Evolutionary conservation across 208 protist genomes (phyloP).

Genomic region (Acanthamoeba lugdunensis): DNA sequence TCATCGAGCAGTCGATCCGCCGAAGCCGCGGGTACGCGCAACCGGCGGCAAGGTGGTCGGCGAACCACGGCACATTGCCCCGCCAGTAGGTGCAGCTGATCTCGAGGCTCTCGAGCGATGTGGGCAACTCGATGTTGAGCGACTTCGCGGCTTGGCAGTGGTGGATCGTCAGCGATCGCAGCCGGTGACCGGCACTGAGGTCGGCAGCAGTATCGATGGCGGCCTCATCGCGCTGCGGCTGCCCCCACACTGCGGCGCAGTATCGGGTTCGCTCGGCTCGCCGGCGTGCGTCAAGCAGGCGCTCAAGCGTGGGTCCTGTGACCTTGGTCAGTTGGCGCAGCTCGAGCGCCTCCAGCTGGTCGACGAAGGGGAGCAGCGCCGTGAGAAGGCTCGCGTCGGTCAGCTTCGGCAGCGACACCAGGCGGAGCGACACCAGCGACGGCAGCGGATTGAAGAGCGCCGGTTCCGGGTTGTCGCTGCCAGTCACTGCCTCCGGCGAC

Average conservation of each 20-base stretch:
- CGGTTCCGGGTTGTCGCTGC: background rate
- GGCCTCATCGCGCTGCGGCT: background rate
- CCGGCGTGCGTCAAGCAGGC: background rate
- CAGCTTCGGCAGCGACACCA: background rate
- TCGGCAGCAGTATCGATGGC: background rate
- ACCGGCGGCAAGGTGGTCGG: background rate
- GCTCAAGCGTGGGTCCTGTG: background rate
- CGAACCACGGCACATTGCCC: background rate
- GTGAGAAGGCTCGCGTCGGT: background rate
- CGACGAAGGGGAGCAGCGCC: background rate
- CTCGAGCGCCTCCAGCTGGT: background rate
- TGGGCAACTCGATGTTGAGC: background rate
- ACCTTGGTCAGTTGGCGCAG: background rate
- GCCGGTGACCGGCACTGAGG: background rate
- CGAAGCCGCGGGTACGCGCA: constrained; percentile 1
- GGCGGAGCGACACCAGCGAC: background rate
- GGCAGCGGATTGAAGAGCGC: constrained; percentile 6
- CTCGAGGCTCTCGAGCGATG: background rate
- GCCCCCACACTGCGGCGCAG: background rate
- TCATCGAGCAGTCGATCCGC: constrained; percentile 20
- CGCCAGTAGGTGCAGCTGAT: background rate
- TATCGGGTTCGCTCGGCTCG: background rate
- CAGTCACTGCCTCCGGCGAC: background rate
- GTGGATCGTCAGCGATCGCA: background rate
- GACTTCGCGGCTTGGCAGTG: background rate